Conservation (phyloP, 139 green algal species). For the Chlorella sorokiniana region DNA sequence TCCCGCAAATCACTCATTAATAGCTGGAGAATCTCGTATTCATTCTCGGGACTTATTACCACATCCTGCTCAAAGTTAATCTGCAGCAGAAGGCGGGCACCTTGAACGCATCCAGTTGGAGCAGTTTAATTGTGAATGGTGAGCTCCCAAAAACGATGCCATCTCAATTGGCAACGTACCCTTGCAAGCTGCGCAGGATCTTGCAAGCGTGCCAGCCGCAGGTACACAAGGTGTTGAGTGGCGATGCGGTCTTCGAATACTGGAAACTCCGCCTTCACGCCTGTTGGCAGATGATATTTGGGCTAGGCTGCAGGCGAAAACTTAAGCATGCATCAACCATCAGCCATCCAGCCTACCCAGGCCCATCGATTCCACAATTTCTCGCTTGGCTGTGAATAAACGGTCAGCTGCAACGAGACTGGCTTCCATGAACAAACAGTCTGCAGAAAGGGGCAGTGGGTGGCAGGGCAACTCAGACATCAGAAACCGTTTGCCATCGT, state of each 20-base stretch:
- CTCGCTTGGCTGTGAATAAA: conserved; percentile 67
- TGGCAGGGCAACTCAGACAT: background rate
- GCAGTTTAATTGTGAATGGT: background rate
- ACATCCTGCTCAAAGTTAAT: conserved; percentile 91
- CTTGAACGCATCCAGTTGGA: background rate
- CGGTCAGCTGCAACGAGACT: conserved; percentile 46
- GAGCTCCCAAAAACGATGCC: too few species aligned
- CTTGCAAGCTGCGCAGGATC: conserved; percentile 69
- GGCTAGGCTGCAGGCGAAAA: background rate
- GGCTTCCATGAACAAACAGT: conserved; percentile 68
- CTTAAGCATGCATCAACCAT: background rate
- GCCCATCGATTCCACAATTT: conserved; percentile 70
- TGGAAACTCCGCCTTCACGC: conserved; percentile 76
- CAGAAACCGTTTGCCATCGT: too few species aligned
- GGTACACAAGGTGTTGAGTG: conserved; percentile 89
- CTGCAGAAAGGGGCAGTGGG: conserved; percentile 9
- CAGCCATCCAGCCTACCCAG: background rate
- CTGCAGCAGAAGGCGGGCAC: conserved; percentile 40
- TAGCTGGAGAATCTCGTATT: conserved; percentile 97
- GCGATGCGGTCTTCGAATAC: conserved; percentile 89
- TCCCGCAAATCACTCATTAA: conserved; percentile 86
- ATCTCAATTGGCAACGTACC: too few species aligned
- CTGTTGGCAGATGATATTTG: background rate
- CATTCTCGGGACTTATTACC: conserved; percentile 85
- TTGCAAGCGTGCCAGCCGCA: conserved; percentile 81